phyloP scores from a whole-genome alignment of 495 filamentous ascomycete species.

The Filosporella fistucella region DNA sequence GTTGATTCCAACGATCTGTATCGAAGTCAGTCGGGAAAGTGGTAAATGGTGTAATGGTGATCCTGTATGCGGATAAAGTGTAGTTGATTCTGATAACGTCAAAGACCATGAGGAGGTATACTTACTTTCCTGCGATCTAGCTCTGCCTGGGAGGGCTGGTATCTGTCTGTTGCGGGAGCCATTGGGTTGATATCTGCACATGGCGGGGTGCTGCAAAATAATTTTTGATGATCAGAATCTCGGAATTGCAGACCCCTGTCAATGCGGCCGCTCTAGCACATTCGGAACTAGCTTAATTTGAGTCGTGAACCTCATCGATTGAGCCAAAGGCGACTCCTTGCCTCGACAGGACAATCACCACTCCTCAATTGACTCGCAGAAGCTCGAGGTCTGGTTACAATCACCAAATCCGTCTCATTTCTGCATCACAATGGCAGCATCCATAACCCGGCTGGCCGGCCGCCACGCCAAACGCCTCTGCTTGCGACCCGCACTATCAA shows the following conservation, averaged over 20 bases:
- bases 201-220: conserved; percentile 14
- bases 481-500: conserved; percentile 27
- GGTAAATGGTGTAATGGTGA: not conserved
- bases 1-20: conserved; percentile 78
- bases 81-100: not conserved
- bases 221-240: not conserved
- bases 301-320: conserved; percentile 12
- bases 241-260: not conserved
- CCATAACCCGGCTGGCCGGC: conserved; percentile 49
- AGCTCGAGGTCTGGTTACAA: conserved; percentile 17
- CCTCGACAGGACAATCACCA: not conserved
- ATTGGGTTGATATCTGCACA: conserved; percentile 6
- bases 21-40: not conserved
- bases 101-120: not conserved
- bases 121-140: conserved; percentile 23
- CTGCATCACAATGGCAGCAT: conserved; percentile 28
- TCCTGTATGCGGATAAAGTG: not conserved
- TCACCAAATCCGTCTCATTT: conserved; percentile 7
- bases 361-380: conserved; percentile 12
- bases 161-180: conserved; percentile 13
- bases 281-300: conserved; percentile 1
- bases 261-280: not conserved
- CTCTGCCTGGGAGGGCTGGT: conserved; percentile 16
- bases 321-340: conserved; percentile 1
- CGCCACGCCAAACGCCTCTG: conserved; percentile 51